Base-by-base conservation (phyloP, 306 rosid species). In the Glycyrrhiza uralensis region DNA sequence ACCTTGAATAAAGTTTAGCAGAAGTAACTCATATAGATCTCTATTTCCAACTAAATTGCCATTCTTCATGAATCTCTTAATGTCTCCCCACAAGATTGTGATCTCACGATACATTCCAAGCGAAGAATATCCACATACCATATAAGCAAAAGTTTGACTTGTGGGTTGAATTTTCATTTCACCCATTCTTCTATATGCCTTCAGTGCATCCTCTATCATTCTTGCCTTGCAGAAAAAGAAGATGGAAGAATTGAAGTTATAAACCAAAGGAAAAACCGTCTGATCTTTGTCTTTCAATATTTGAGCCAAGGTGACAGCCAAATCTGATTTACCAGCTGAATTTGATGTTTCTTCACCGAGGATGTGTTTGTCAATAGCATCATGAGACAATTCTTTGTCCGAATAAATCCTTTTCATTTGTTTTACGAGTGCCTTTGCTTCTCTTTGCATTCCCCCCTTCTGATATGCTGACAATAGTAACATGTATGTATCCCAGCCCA, bases 81-180 rank as follows among this genome's bases (percentile, higher is more conserved):
- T 87, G 73, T 89, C 95, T 19, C 96, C 97, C 98, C 98, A 93
- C 80, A 93, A 69, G 75, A 86, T 45, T 4, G 96, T 85, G 63
- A 93, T 87, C 36, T 86, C 81, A 0, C 92, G 87, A 30, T 84
- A 82, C 97, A 89, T 89, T 61, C 86, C 88, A 54, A 89, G 70
- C 28, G 92, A 89, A 66, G 86, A 84, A 82, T 83, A 93, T 69
- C 85, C 90, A 51, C 32, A 42, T 32, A 80, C 71, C 66, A 93
- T 46, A 79, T 63, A 71, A 12, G 83, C 67, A 73, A 84, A 89
- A 54, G 92, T 93, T 82, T 85, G 86, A 41, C 2, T 66, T 3
- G 92, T 85, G 4, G 94, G 89, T 58, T 75, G 85, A 72, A 87
- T 77, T 54, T 85, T 79, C 80, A 77, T 65, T 36, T 80, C 84